A percentile compares a stretch with the other conserved stretches of the same genome.
phyloP scores from a whole-genome alignment of 495 filamentous ascomycete genomes.

The Astrocystis sublimbata region DNA sequence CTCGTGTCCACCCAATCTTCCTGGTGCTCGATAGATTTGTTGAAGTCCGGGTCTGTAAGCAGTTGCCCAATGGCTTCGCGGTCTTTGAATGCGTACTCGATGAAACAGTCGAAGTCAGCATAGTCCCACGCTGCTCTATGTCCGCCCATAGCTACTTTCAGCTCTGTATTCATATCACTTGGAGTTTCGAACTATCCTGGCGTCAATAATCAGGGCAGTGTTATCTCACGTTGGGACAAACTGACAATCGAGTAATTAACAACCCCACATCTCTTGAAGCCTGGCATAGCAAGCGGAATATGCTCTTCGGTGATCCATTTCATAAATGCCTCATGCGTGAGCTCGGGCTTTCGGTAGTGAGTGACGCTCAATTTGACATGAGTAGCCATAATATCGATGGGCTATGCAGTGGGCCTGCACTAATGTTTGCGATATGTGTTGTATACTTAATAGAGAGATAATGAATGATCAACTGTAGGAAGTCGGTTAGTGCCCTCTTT shows the following conservation, averaged over 20 bases:
- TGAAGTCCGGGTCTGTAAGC: constrained; percentile 34
- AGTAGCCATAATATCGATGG: background rate
- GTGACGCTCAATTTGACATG: constrained; percentile 7
- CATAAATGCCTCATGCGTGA: constrained; percentile 7
- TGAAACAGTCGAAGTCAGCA: constrained; percentile 37
- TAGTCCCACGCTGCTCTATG: constrained; percentile 28
- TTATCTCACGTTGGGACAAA: too few relatives aligned
- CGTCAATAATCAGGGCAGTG: background rate
- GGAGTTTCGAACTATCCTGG: background rate
- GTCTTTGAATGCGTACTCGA: constrained; percentile 31
- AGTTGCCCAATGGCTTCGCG: constrained; percentile 25
- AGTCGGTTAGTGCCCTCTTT: too few relatives aligned
- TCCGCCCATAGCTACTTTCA: constrained; percentile 26
- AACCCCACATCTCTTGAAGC: constrained; percentile 6
- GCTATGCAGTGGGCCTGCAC: too few relatives aligned
- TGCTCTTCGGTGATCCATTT: constrained; percentile 12
- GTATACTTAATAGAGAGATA: too few relatives aligned
- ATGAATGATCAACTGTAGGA: too few relatives aligned
- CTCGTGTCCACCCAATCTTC: background rate
- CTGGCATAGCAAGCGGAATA: constrained; percentile 5
- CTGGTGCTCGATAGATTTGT: background rate
- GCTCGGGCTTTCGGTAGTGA: constrained; percentile 2
- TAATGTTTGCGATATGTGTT: too few relatives aligned
- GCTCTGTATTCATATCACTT: background rate
- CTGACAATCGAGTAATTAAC: constrained; percentile 4